Evolutionary conservation across 176 grass and related monocot species (phyloP).

Genomic region (Rhynchospora breviuscula): DNA sequence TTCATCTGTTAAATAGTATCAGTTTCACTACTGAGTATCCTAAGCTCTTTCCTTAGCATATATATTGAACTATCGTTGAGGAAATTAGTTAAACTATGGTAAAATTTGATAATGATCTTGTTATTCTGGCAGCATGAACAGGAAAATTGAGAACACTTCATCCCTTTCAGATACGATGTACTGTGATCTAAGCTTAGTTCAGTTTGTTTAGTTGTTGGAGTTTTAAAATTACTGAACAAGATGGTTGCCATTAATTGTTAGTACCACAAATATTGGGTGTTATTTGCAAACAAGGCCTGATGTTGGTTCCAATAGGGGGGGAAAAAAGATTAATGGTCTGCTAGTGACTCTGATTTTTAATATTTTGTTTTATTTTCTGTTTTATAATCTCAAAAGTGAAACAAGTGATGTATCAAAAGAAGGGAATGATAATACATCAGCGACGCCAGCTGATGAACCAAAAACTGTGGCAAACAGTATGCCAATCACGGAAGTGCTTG

Average conservation of each 20-base stretch:
- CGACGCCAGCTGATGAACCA: conserved; percentile 14
- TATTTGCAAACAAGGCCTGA: neutral
- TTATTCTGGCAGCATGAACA: neutral
- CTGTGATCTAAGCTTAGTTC: neutral
- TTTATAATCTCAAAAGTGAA: conserved; percentile 19
- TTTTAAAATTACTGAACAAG: neutral
- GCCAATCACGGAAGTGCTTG: conserved; percentile 68
- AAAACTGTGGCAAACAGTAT: conserved; percentile 24
- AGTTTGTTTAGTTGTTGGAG: neutral
- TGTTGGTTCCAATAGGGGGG: neutral
- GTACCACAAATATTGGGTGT: neutral
- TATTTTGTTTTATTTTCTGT: neutral
- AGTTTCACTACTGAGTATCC: neutral
- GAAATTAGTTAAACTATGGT: neutral
- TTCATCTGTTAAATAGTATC: neutral
- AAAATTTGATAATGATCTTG: conserved; percentile 3
- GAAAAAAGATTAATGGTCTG: neutral
- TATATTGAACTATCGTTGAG: neutral
- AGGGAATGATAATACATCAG: neutral
- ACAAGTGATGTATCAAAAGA: conserved; percentile 5
- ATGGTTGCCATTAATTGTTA: neutral
- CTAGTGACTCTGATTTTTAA: neutral
- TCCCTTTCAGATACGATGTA: neutral
- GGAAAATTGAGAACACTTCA: neutral
- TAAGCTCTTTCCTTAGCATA: neutral